phyloP scores from a whole-genome alignment of 495 filamentous ascomycete species.

The Penicillium flavigenum region DNA sequence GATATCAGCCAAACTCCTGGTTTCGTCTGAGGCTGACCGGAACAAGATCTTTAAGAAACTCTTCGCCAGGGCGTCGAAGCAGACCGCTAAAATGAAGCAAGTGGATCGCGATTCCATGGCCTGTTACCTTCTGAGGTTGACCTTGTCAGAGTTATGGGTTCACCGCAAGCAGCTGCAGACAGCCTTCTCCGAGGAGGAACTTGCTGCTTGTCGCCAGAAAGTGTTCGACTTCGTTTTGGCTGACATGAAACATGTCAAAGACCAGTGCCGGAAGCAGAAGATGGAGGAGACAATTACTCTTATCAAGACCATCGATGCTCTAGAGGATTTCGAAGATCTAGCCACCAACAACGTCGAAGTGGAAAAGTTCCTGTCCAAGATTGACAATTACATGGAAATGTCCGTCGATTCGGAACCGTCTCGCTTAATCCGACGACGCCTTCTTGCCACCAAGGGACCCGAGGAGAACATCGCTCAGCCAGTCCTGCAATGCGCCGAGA shows the following conservation, averaged over 20 bases:
- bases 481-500: conserved; percentile 38
- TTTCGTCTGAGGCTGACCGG: conserved; percentile 37
- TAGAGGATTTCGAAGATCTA: conserved; percentile 49
- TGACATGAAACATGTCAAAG: conserved; percentile 42
- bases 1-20: conserved; percentile 39
- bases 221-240: conserved; percentile 39
- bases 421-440: conserved; percentile 39
- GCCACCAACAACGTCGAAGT: conserved; percentile 38
- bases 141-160: conserved; percentile 42
- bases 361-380: conserved; percentile 41
- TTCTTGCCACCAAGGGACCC: conserved; percentile 36
- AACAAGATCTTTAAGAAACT: conserved; percentile 40
- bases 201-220: conserved; percentile 36
- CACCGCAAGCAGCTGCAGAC: conserved; percentile 33
- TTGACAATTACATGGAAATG: conserved; percentile 42
- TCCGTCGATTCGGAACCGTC: conserved; percentile 39
- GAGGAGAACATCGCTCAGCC: conserved; percentile 35
- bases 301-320: conserved; percentile 45
- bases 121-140: conserved; percentile 42
- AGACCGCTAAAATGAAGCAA: conserved; percentile 38
- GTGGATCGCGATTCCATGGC: conserved; percentile 43
- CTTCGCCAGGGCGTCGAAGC: conserved; percentile 33
- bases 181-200: conserved; percentile 34
- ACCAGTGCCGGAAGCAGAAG: conserved; percentile 44
- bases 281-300: conserved; percentile 42